Percentiles rank a stretch among this genome's conserved stretches.
Evolutionary conservation across 331 rosid species (phyloP).

Genomic region (Arachis monticola): DNA sequence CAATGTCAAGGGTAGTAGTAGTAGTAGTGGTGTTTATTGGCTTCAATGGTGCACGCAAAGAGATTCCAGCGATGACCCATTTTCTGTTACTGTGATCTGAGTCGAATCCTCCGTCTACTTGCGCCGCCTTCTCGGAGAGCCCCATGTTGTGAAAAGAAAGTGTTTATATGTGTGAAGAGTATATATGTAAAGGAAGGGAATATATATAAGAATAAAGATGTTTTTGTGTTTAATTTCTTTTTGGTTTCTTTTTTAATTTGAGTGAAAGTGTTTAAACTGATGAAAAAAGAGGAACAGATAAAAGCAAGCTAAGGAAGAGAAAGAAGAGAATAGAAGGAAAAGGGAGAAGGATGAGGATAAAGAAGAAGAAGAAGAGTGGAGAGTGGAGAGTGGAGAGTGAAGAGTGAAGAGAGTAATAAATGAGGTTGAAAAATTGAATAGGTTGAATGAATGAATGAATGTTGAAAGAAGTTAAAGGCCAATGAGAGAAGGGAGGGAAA

Average conservation of each 20-base stretch:
- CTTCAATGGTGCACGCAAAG: slow-evolving; percentile 64
- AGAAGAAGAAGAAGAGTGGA: not conserved
- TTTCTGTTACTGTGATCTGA: slow-evolving; percentile 49
- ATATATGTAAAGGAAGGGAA: slow-evolving; percentile 6
- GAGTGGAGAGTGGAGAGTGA: not conserved
- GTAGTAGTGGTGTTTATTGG: slow-evolving; percentile 50
- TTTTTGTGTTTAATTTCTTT: not conserved
- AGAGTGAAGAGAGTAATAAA: slow-evolving; percentile 12
- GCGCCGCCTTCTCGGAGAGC: slow-evolving; percentile 45
- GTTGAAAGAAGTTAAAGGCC: slow-evolving; percentile 17
- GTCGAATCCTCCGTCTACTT: slow-evolving; percentile 55
- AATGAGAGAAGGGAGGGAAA: slow-evolving; percentile 28
- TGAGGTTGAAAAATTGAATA: slow-evolving; percentile 31
- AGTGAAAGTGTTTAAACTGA: slow-evolving; percentile 19
- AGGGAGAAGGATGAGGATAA: not conserved
- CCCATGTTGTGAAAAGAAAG: slow-evolving; percentile 42
- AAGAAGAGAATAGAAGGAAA: not conserved
- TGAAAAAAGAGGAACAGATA: slow-evolving; percentile 1
- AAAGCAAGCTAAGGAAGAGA: slow-evolving; percentile 30
- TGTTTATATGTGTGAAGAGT: not conserved
- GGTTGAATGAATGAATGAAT: not conserved
- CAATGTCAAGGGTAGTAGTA: not conserved
- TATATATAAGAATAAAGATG: slow-evolving; percentile 30
- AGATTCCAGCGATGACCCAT: slow-evolving; percentile 75
- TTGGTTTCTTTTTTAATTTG: not conserved